Percentiles rank a stretch among this genome's conserved stretches.
These are phyloP conservation scores for Russula brevipes DNA, from an alignment of 768 basidiomycete genomes.

Conservation along the genomic window DNA sequence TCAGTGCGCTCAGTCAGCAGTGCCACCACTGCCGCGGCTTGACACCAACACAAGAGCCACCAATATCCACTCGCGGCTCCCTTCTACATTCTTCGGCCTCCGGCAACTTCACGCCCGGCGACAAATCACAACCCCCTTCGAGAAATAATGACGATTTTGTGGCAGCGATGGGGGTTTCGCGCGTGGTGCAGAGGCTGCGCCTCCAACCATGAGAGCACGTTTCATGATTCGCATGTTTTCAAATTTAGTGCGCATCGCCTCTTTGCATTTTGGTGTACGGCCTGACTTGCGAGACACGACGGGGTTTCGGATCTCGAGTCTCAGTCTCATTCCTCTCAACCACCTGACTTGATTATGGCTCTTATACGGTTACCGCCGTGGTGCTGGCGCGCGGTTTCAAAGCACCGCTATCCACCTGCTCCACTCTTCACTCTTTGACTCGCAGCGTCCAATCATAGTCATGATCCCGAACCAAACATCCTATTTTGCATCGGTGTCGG, in stretches of 20 bases:
- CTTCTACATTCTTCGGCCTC: neutral
- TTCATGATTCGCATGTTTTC: constrained; percentile 11
- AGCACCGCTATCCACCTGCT: neutral
- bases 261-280: neutral
- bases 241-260: constrained; percentile 15
- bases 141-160: neutral
- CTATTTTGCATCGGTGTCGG: neutral
- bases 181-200: neutral
- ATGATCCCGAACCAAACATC: no score
- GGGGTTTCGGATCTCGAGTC: neutral
- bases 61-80: neutral
- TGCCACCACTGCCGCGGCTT: neutral
- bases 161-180: neutral
- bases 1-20: neutral
- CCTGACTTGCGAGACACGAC: no score
- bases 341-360: neutral
- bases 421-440: neutral
- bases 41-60: neutral
- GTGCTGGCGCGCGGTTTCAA: neutral
- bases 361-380: neutral
- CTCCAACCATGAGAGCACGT: neutral
- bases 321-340: neutral
- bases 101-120: no score
- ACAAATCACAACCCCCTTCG: neutral
- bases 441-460: neutral